These are phyloP conservation scores for Trametes cubensis DNA, from an alignment of 768 basidiomycete species.

Conservation along the genomic window DNA sequence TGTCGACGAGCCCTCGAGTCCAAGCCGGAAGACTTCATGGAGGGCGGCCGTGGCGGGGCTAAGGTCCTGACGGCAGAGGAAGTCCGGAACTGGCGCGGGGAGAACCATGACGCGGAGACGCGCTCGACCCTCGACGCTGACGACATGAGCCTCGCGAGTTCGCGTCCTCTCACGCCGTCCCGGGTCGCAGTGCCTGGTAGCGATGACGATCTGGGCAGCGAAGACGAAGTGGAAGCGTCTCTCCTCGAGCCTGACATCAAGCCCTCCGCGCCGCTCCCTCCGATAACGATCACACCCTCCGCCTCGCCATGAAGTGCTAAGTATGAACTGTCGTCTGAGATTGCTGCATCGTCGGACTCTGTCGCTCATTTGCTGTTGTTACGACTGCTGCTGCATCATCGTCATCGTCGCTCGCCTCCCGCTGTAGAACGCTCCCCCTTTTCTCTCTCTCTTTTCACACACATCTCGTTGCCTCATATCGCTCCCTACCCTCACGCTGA, in stretches of 20 bases:
- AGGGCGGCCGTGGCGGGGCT: conserved; percentile 45
- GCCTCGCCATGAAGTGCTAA: conserved; percentile 30
- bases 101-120: conserved; percentile 25
- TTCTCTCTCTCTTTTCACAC: conserved; percentile 5
- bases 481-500: conserved; percentile 4
- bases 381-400: conserved; percentile 23
- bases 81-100: conserved; percentile 55
- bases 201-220: conserved; percentile 25
- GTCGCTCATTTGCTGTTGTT: conserved; percentile 17
- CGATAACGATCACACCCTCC: conserved; percentile 48
- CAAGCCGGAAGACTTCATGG: conserved; percentile 53
- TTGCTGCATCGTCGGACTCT: conserved; percentile 2
- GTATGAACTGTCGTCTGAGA: conserved; percentile 12
- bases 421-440: conserved; percentile 10
- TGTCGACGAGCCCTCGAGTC: conserved; percentile 66
- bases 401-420: conserved; percentile 18
- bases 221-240: conserved; percentile 36
- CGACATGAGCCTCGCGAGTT: conserved; percentile 13
- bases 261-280: conserved; percentile 36
- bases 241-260: conserved; percentile 26
- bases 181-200: conserved; percentile 25
- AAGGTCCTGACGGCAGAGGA: conserved; percentile 79
- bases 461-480: not conserved
- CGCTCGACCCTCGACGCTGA: conserved; percentile 24
- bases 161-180: conserved; percentile 27